Percentiles rank a stretch among this genome's conserved stretches.
Evolutionary conservation across 2,329 filamentous ascomycete genomes (phyloP).

Genomic region (Trematosphaeria pertusa): DNA sequence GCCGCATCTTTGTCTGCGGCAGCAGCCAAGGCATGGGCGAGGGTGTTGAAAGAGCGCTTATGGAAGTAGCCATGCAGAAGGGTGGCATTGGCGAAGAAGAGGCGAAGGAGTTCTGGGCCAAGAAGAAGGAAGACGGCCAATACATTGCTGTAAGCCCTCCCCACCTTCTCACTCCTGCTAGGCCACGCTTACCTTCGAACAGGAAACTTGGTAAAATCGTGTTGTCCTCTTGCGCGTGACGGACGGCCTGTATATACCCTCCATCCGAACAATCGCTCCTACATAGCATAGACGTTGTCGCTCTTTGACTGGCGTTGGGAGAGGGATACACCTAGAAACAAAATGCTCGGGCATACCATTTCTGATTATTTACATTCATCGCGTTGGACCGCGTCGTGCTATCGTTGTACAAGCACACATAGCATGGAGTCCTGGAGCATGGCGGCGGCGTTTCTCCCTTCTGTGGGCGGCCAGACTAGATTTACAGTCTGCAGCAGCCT

Average conservation of each 20-base stretch:
- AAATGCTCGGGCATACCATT: not conserved
- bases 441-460: not conserved
- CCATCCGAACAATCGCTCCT: not conserved
- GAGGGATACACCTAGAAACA: not conserved
- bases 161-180: not conserved
- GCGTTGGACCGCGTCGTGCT: not conserved
- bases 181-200: not conserved
- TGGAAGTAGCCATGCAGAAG: conserved; percentile 92
- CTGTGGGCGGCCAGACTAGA: not conserved
- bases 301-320: not conserved
- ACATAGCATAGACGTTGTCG: not conserved
- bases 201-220: conserved; percentile 18
- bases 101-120: conserved; percentile 84
- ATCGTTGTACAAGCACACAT: not conserved
- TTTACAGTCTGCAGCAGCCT: too few relatives aligned
- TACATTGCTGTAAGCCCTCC: conserved; percentile 76
- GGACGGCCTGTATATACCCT: not conserved
- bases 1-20: conserved; percentile 94
- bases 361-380: not conserved
- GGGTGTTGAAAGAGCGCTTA: conserved; percentile 84
- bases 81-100: conserved; percentile 84
- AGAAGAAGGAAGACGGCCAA: conserved; percentile 91
- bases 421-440: not conserved
- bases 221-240: not conserved
- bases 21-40: conserved; percentile 97